Base-by-base conservation (phyloP, 2,329 filamentous ascomycete genomes). In the Ophiostoma piceae region DNA sequence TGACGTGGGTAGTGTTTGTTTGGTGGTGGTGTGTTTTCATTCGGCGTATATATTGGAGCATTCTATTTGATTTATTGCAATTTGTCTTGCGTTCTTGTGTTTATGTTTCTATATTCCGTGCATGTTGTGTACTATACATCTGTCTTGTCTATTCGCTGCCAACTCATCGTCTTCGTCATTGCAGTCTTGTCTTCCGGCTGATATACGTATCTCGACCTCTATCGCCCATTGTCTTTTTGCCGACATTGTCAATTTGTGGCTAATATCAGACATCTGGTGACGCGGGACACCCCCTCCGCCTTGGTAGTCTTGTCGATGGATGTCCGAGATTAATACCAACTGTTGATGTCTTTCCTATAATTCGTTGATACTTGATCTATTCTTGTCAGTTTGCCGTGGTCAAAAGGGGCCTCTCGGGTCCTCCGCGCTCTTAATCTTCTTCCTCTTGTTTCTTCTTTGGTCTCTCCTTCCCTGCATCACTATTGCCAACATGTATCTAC, bases 51-150 rank as follows among this genome's bases (percentile, higher is more conserved):
- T 57, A 26, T 29, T 57, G n/a, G 51, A n/a, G 19, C n/a, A 26
- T 57, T 57, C 39, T 57, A 57, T 57, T 57, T 57, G n/a, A 26
- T 26, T 57, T 57, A 29, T 57, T 57, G n/a, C 22, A n/a, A 9
- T 8, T 54, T 54, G n/a, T 54, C 8, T 47, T 47, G 43, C 19
- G 43, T 19, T n/a, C 7, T 7, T 47, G 19, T 29, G 51, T 57
- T 57, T 57, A 7, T 12, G 2, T 26, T 22, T 57, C 11, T 26
- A 57, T 57, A 57, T 57, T n/a, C 51, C 51, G 51, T 29, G 51
- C 47, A 8, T 54, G 19, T 8, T 26, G 9, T 57, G 51, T 26
- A 57, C 22, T 26, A 57, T 57, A 57, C 11, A 57, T 0, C 26
- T 22, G 22, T n/a, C 1, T 12, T 57, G 51, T 26, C 47, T 57